Percentiles rank a stretch among this genome's conserved stretches.
Conservation (phyloP, 768 basidiomycete species). For the Lentinula raphanica region DNA sequence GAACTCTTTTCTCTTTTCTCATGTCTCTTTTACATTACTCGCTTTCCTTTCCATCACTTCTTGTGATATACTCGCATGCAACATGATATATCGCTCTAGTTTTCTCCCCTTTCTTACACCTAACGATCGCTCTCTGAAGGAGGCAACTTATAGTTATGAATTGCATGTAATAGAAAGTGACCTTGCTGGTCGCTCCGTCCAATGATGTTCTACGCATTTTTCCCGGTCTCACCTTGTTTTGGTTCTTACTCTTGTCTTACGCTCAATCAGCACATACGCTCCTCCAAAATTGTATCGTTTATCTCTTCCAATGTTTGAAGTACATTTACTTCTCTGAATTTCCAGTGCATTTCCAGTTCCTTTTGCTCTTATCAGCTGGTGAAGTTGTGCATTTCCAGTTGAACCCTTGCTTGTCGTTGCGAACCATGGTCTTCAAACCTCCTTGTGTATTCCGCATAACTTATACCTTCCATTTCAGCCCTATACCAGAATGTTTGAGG, state of each 20-base stretch:
- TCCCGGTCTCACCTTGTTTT: background rate
- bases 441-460: background rate
- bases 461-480: background rate
- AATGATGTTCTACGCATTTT: background rate
- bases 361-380: background rate
- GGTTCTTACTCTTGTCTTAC: background rate
- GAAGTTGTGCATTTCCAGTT: background rate
- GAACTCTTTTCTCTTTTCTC: slow-evolving; percentile 29
- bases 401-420: background rate
- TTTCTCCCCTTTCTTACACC: slow-evolving; percentile 26
- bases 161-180: slow-evolving; percentile 57
- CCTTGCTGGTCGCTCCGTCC: background rate
- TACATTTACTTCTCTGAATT: background rate
- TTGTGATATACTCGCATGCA: slow-evolving; percentile 10
- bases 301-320: background rate
- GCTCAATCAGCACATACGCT: background rate
- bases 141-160: slow-evolving; percentile 52
- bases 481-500: no score
- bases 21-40: slow-evolving; percentile 18
- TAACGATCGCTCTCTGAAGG: slow-evolving; percentile 62
- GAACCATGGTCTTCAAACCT: background rate
- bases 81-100: slow-evolving; percentile 8
- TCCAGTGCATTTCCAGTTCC: background rate
- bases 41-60: slow-evolving; percentile 10
- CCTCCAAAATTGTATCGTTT: slow-evolving; percentile 3